phyloP scores from a whole-genome alignment of 768 basidiomycete species.

The Macrolepiota fuliginosa region DNA sequence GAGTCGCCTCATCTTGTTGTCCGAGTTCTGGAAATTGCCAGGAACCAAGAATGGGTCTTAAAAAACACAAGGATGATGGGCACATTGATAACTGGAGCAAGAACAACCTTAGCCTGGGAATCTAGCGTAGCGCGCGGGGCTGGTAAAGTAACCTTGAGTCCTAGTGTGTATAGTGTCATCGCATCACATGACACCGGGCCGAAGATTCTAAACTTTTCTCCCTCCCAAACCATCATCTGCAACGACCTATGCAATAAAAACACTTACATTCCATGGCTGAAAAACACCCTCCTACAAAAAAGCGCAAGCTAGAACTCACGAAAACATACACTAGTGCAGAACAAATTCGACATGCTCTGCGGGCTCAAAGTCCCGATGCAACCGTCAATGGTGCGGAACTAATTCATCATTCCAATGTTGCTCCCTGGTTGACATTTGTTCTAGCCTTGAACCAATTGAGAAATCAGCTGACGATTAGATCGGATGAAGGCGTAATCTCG shows the following conservation, averaged over 20 bases:
- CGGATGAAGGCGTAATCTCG: slow-evolving; percentile 43
- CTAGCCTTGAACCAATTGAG: slow-evolving; percentile 51
- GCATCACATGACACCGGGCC: neutral
- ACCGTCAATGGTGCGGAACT: slow-evolving; percentile 27
- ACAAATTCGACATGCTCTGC: slow-evolving; percentile 32
- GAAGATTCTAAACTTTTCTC: neutral
- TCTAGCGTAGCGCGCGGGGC: no score
- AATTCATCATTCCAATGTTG: neutral
- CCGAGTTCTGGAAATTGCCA: no score
- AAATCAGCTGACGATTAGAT: slow-evolving; percentile 58
- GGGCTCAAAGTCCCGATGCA: slow-evolving; percentile 28
- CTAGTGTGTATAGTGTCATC: no score
- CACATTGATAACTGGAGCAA: no score
- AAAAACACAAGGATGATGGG: no score
- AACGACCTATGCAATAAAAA: neutral
- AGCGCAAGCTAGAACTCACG: slow-evolving; percentile 1
- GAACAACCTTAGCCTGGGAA: no score
- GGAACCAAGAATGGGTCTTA: no score
- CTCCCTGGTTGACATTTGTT: slow-evolving; percentile 12
- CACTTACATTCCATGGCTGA: neutral
- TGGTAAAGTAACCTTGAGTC: no score
- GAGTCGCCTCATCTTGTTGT: no score
- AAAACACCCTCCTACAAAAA: slow-evolving; percentile 1
- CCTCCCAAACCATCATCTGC: neutral
- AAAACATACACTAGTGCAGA: slow-evolving; percentile 24